These are phyloP conservation scores for Chiua virens DNA, from an alignment of 768 basidiomycete species.

Conservation along the genomic window DNA sequence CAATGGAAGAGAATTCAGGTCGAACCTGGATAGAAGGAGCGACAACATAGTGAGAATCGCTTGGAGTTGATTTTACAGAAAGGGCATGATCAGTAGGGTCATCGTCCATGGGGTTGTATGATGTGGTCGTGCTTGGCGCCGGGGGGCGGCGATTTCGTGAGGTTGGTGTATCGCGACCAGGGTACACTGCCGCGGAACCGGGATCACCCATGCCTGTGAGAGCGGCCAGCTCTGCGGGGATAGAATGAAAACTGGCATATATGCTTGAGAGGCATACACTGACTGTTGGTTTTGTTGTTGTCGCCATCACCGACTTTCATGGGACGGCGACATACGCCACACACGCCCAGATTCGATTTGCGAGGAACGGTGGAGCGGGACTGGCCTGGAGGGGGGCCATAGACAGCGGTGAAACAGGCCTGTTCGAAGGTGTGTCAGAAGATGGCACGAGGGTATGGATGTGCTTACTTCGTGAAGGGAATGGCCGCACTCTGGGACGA, in stretches of 20 bases:
- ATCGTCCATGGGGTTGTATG: constrained; percentile 76
- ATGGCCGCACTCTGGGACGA: constrained; percentile 97
- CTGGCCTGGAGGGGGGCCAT: constrained; percentile 77
- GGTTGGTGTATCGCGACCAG: constrained; percentile 59
- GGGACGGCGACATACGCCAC: constrained; percentile 93
- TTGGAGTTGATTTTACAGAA: constrained; percentile 48
- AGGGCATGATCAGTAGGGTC: constrained; percentile 72
- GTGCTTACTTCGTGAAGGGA: constrained; percentile 83
- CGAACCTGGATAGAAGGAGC: constrained; percentile 93
- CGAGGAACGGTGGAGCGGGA: constrained; percentile 54
- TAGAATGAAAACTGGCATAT: constrained; percentile 4
- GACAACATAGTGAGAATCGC: constrained; percentile 70
- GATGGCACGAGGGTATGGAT: neutral
- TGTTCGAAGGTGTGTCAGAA: constrained; percentile 31
- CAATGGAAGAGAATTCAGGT: constrained; percentile 84
- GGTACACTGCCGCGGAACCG: constrained; percentile 53
- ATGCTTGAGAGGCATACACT: constrained; percentile 29
- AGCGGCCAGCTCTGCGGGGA: constrained; percentile 78
- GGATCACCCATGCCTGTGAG: constrained; percentile 86
- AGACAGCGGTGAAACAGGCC: constrained; percentile 97
- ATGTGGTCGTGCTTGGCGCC: constrained; percentile 21
- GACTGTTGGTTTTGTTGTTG: constrained; percentile 85
- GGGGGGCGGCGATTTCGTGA: constrained; percentile 34
- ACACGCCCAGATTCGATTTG: constrained; percentile 87
- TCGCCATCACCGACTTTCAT: constrained; percentile 95